Percentiles rank a stretch among this genome's conserved stretches.
phyloP scores from a whole-genome alignment of 305 asterid species.

The Petunia hybrid region DNA sequence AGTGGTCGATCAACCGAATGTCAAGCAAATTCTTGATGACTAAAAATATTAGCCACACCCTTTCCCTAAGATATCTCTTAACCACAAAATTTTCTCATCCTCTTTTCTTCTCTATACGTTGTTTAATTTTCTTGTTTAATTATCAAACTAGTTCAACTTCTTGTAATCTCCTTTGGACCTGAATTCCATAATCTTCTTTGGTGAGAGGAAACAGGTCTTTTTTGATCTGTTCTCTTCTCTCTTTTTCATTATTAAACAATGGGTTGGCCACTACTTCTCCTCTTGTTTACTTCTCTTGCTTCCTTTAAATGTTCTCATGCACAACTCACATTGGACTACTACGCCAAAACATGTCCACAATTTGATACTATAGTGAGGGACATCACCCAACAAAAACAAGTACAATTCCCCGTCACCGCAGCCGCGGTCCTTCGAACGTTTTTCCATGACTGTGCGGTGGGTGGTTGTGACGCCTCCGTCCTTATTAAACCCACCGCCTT shows the following conservation, averaged over 20 bases:
- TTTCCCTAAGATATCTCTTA: conserved; percentile 18
- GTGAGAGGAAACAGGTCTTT: conserved; percentile 35
- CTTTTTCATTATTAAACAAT: conserved; percentile 15
- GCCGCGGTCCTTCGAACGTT: conserved; percentile 41
- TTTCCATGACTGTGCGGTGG: conserved; percentile 46
- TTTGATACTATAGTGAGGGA: conserved; percentile 39
- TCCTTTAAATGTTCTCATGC: not conserved
- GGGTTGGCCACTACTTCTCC: conserved; percentile 21
- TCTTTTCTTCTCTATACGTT: not conserved
- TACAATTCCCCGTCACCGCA: conserved; percentile 35
- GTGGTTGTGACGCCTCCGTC: conserved; percentile 47
- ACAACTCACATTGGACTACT: conserved; percentile 36
- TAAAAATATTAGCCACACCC: not conserved
- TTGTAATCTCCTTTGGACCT: not conserved
- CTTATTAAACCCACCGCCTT: conserved; percentile 40
- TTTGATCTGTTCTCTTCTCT: conserved; percentile 35
- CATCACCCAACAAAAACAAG: conserved; percentile 28
- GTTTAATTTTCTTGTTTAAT: conserved; percentile 14
- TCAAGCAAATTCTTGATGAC: not conserved
- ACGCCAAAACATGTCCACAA: conserved; percentile 43
- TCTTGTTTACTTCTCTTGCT: conserved; percentile 25
- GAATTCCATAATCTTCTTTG: not conserved
- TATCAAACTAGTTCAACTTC: not conserved
- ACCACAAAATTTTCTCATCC: not conserved
- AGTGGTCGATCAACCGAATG: conserved; percentile 24